A percentile compares a stretch with the other conserved stretches of the same genome.
phyloP scores from a whole-genome alignment of 345 rosid species.

The Murraya koenigii region DNA sequence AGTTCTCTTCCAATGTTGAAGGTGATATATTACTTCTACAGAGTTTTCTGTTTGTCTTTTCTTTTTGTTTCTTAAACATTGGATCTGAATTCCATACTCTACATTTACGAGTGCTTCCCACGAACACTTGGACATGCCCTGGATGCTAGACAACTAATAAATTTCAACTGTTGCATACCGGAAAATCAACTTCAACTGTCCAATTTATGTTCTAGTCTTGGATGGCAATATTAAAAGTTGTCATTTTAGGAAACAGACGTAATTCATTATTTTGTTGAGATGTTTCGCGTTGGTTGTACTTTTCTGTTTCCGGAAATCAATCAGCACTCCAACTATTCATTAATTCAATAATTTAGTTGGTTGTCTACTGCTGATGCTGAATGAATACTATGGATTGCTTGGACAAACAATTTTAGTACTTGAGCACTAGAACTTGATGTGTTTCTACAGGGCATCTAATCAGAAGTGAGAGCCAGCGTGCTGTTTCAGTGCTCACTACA shows the following conservation, averaged over 20 bases:
- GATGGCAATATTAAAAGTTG: slow-evolving; percentile 24
- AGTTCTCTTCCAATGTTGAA: slow-evolving; percentile 52
- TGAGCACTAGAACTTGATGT: slow-evolving; percentile 29
- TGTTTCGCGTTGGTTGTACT: slow-evolving; percentile 39
- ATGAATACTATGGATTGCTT: slow-evolving; percentile 8
- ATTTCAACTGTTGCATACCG: slow-evolving; percentile 25
- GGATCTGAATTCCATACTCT: slow-evolving; percentile 1
- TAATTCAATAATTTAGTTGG: slow-evolving; percentile 46
- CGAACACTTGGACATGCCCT: slow-evolving; percentile 14
- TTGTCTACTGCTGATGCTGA: slow-evolving; percentile 30
- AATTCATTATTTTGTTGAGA: slow-evolving; percentile 32
- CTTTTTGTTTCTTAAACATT: not conserved
- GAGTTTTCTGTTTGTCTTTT: not conserved
- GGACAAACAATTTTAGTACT: slow-evolving; percentile 4
- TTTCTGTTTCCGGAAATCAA: slow-evolving; percentile 30
- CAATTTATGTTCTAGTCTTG: slow-evolving; percentile 19
- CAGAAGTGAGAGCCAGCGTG: slow-evolving; percentile 45
- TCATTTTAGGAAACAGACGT: slow-evolving; percentile 27
- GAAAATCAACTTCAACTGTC: slow-evolving; percentile 21
- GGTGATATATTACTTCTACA: slow-evolving; percentile 54
- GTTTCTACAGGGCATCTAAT: slow-evolving; percentile 46
- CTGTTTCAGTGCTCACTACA: slow-evolving; percentile 52
- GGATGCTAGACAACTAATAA: slow-evolving; percentile 25
- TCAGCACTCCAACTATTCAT: slow-evolving; percentile 38
- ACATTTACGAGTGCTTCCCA: not conserved